phyloP scores from a whole-genome alignment of 176 grass and related monocot species.

The Zoysia japonica region DNA sequence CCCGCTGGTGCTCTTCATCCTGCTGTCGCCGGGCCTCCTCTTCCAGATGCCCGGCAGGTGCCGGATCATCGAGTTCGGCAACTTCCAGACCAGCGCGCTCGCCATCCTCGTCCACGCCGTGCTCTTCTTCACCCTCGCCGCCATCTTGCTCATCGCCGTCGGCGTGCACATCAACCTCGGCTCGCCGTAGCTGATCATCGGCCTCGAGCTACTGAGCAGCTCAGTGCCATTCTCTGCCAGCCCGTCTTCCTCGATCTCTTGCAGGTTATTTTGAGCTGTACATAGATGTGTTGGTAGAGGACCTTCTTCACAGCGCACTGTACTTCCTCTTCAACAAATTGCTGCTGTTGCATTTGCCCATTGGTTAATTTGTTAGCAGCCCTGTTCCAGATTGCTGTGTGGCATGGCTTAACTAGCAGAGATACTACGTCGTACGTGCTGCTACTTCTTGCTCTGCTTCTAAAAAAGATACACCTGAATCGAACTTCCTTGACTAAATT shows the following conservation, averaged over 20 bases:
- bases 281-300: neutral
- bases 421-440: too few relatives aligned
- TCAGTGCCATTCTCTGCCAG: neutral
- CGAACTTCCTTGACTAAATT: too few relatives aligned
- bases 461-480: too few relatives aligned
- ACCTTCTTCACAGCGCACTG: neutral
- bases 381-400: neutral
- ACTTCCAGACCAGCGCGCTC: constrained; percentile 64
- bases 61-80: constrained; percentile 60
- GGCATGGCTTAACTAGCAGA: neutral
- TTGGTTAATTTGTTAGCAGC: neutral
- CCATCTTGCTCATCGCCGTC: constrained; percentile 57
- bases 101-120: constrained; percentile 64
- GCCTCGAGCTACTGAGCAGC: neutral
- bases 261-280: neutral
- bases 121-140: constrained; percentile 52
- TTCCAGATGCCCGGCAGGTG: constrained; percentile 64
- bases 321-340: neutral
- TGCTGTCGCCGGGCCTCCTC: constrained; percentile 65
- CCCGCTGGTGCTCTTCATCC: constrained; percentile 61
- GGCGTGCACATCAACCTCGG: constrained; percentile 56
- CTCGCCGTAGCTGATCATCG: neutral
- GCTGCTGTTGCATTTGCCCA: neutral
- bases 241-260: neutral
- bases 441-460: too few relatives aligned